These are phyloP conservation scores for Yamadazyma phyllophila DNA, from an alignment of 805 yeast genomes.

Conservation along the genomic window DNA sequence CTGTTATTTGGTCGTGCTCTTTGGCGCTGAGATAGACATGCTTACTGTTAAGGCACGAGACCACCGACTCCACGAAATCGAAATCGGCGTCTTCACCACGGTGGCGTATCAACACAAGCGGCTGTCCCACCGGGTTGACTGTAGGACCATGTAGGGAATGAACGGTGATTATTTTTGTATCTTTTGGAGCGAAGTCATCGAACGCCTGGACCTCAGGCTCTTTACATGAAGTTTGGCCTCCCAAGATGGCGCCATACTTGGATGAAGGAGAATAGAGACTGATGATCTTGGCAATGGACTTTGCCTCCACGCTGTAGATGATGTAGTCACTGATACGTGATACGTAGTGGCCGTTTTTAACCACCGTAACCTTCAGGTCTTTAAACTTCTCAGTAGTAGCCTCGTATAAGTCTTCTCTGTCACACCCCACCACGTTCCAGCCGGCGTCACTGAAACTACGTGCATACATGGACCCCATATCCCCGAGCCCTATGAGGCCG, in stretches of 20 bases:
- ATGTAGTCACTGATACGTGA: conserved; percentile 79
- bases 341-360: conserved; percentile 80
- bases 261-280: conserved; percentile 80
- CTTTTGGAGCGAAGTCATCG: conserved; percentile 69
- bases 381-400: conserved; percentile 38
- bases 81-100: conserved; percentile 52
- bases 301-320: conserved; percentile 93
- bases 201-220: conserved; percentile 86
- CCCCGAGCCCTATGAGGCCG: conserved; percentile 95
- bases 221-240: conserved; percentile 98
- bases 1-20: conserved; percentile 92
- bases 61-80: conserved; percentile 58
- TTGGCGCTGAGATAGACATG: conserved; percentile 75
- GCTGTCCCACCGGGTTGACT: conserved; percentile 88
- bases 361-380: conserved; percentile 50
- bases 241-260: conserved; percentile 84
- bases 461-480: conserved; percentile 93
- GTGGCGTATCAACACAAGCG: conserved; percentile 81
- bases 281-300: conserved; percentile 71
- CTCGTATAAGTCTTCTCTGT: conserved; percentile 63
- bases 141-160: conserved; percentile 96
- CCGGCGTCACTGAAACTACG: conserved; percentile 74
- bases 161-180: conserved; percentile 78
- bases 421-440: conserved; percentile 88
- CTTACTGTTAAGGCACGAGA: conserved; percentile 75